These are phyloP conservation scores for Cardamine chenopodiifolia DNA, from an alignment of 345 rosid species.

Conservation along the genomic window DNA sequence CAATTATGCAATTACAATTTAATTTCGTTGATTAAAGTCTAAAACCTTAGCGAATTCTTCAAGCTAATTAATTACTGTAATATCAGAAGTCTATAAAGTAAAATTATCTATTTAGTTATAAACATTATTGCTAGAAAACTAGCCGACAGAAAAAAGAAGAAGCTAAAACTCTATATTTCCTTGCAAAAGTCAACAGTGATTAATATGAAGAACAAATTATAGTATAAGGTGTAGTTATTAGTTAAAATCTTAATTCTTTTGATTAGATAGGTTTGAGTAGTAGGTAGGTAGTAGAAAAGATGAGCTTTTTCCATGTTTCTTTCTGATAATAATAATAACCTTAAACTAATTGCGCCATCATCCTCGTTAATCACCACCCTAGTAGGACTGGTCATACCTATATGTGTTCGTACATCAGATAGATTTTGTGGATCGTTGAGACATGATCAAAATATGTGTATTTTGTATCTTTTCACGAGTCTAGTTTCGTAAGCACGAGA, in stretches of 20 bases:
- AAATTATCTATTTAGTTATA: neutral
- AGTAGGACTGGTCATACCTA: neutral
- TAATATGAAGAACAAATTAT: neutral
- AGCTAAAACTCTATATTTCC: conserved; percentile 1
- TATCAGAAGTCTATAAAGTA: neutral
- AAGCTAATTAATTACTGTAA: neutral
- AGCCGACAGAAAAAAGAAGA: neutral
- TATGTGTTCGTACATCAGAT: conserved; percentile 19
- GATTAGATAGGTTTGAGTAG: conserved; percentile 6
- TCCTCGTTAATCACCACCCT: conserved; percentile 33
- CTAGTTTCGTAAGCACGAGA: neutral
- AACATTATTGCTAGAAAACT: neutral
- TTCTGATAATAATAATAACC: neutral
- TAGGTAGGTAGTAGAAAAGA: conserved; percentile 22
- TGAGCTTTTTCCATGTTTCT: conserved; percentile 13
- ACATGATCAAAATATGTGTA: neutral
- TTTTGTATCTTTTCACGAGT: neutral
- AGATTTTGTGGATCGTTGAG: conserved; percentile 18
- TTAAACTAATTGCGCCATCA: conserved; percentile 35
- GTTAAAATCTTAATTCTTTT: neutral
- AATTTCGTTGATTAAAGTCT: neutral
- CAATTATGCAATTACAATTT: neutral
- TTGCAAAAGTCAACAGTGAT: conserved; percentile 2
- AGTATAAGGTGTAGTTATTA: neutral
- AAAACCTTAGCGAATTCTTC: neutral